Evolutionary conservation across 2,329 filamentous ascomycete species (phyloP).

Genomic region (Epichloe sylvatica): DNA sequence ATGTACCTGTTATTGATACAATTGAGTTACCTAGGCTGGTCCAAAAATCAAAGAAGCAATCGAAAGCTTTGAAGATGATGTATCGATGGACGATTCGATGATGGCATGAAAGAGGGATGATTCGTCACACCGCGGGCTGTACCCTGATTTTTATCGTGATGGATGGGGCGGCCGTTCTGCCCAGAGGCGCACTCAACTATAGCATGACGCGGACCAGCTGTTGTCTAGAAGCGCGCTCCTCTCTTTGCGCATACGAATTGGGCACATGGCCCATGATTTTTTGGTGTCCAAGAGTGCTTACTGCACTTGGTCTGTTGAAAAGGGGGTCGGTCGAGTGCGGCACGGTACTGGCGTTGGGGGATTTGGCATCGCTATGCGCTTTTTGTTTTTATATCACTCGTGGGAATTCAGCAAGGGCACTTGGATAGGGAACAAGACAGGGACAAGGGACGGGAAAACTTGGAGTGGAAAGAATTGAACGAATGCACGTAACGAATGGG

Average conservation of each 20-base stretch:
- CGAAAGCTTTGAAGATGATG: conserved; percentile 74
- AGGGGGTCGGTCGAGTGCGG: background rate
- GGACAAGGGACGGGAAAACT: background rate
- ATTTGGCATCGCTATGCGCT: background rate
- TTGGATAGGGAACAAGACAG: conserved; percentile 2
- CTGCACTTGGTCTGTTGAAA: background rate
- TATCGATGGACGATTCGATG: conserved; percentile 54
- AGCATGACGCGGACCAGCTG: background rate
- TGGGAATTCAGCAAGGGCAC: background rate
- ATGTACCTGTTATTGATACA: background rate
- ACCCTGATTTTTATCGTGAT: background rate
- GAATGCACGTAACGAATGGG: background rate
- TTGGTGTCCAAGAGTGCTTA: background rate
- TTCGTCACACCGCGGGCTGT: no score
- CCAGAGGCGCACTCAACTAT: background rate
- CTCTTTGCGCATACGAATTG: background rate
- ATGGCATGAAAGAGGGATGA: conserved; percentile 28
- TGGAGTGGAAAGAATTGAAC: background rate
- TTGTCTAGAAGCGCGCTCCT: background rate
- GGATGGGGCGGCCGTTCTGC: background rate
- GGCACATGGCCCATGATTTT: background rate
- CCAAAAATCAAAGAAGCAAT: conserved; percentile 94
- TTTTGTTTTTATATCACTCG: conserved; percentile 1
- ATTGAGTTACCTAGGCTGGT: conserved; percentile 49
- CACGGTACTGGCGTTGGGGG: conserved; percentile 4